Evolutionary conservation across 2,329 filamentous ascomycete genomes (phyloP).

Genomic region (Dothideomycetes sp.): DNA sequence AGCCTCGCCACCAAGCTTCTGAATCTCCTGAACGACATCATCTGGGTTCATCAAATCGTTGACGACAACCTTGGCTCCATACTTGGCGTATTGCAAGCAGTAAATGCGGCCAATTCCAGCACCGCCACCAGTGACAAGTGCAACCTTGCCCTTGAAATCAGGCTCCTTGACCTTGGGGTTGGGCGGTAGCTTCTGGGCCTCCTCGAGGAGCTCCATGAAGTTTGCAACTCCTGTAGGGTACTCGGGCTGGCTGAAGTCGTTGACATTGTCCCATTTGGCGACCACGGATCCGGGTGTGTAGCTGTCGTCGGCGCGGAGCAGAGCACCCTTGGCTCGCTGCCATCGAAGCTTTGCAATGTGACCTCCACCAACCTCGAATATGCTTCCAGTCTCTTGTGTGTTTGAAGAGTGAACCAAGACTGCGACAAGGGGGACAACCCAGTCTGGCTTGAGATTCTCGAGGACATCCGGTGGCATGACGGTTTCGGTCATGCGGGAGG

Average conservation of each 20-base stretch:
- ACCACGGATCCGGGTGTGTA: constrained; percentile 83
- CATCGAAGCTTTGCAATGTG: constrained; percentile 88
- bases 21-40: constrained; percentile 82
- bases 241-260: constrained; percentile 73
- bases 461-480: constrained; percentile 92
- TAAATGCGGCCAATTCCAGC: constrained; percentile 87
- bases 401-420: constrained; percentile 79
- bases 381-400: constrained; percentile 69
- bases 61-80: constrained; percentile 77
- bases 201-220: constrained; percentile 75
- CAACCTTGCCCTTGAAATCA: constrained; percentile 76
- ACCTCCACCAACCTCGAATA: constrained; percentile 89
- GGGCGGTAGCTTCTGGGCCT: constrained; percentile 65
- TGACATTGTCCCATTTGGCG: constrained; percentile 79
- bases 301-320: constrained; percentile 78
- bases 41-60: constrained; percentile 95
- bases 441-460: constrained; percentile 77
- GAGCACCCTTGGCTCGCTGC: constrained; percentile 81
- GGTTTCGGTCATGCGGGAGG: constrained; percentile 89
- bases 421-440: constrained; percentile 88
- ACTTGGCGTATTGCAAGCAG: constrained; percentile 73
- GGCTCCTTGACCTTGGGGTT: constrained; percentile 63
- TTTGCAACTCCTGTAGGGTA: constrained; percentile 79
- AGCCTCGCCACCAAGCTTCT: constrained; percentile 77
- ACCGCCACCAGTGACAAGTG: constrained; percentile 77